Evolutionary conservation across 805 yeast species (phyloP).

Genomic region (Lipomyces spencermartinsiae): DNA sequence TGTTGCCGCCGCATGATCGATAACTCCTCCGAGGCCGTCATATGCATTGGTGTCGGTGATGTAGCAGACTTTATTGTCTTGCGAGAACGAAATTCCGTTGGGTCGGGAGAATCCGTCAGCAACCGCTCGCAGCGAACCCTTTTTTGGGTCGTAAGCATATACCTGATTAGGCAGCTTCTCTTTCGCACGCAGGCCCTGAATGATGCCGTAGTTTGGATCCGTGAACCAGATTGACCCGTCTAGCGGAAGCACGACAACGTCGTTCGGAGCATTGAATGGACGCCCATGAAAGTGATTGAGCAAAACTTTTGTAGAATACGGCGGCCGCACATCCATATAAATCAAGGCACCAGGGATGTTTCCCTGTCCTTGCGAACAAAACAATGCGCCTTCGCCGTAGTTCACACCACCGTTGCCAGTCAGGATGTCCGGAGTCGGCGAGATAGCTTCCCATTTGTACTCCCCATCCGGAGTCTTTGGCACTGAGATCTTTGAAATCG

Average conservation of each 20-base stretch:
- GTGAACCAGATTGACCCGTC: slow-evolving; percentile 45
- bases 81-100: slow-evolving; percentile 70
- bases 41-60: slow-evolving; percentile 54
- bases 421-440: slow-evolving; percentile 38
- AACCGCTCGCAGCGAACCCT: slow-evolving; percentile 41
- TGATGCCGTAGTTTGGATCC: slow-evolving; percentile 42
- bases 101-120: slow-evolving; percentile 60
- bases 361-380: slow-evolving; percentile 42
- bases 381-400: slow-evolving; percentile 40
- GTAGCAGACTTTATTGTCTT: slow-evolving; percentile 51
- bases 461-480: slow-evolving; percentile 30
- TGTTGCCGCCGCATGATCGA: slow-evolving; percentile 34
- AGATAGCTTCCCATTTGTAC: slow-evolving; percentile 37
- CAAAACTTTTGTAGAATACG: slow-evolving; percentile 33
- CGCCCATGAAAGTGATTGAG: slow-evolving; percentile 43
- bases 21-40: slow-evolving; percentile 32
- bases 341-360: slow-evolving; percentile 38
- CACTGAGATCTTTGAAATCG: slow-evolving; percentile 23
- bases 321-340: slow-evolving; percentile 36
- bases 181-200: slow-evolving; percentile 36
- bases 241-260: slow-evolving; percentile 41
- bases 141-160: slow-evolving; percentile 50
- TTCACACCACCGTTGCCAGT: slow-evolving; percentile 43
- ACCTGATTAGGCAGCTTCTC: slow-evolving; percentile 45
- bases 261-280: slow-evolving; percentile 43